phyloP scores from a whole-genome alignment of 1,284 basidiomycete species.

The Tylopilus sp. region DNA sequence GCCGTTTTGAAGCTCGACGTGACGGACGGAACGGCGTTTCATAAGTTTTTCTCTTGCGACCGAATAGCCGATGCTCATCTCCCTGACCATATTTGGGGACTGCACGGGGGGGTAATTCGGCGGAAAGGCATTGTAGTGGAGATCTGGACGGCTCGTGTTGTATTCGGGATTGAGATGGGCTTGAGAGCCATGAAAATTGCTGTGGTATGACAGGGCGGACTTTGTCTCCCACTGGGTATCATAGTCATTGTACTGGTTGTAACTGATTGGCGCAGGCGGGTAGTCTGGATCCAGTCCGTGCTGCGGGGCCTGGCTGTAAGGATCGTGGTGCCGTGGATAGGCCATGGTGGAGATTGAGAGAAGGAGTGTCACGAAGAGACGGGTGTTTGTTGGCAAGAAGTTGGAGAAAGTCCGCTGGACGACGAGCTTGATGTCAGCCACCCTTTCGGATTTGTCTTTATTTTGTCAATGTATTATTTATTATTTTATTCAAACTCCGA shows the following conservation, averaged over 20 bases:
- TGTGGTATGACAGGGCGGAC: slow-evolving; percentile 61
- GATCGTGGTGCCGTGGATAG: slow-evolving; percentile 47
- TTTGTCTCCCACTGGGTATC: slow-evolving; percentile 61
- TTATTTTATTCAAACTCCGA: slow-evolving; percentile 20
- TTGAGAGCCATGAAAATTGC: slow-evolving; percentile 61
- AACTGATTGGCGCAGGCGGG: slow-evolving; percentile 23
- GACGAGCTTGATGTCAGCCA: not conserved
- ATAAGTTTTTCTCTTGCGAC: slow-evolving; percentile 70
- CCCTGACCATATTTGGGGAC: slow-evolving; percentile 45
- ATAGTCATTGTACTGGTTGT: slow-evolving; percentile 37
- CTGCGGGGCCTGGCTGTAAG: slow-evolving; percentile 30
- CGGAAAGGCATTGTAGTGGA: slow-evolving; percentile 40
- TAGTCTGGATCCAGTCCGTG: slow-evolving; percentile 39
- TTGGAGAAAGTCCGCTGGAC: slow-evolving; percentile 19
- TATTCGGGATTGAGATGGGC: slow-evolving; percentile 62
- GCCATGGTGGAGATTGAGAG: slow-evolving; percentile 41
- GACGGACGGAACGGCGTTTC: slow-evolving; percentile 73
- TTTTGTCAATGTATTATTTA: too few species aligned
- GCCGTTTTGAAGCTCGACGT: slow-evolving; percentile 78
- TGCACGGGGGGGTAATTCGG: slow-evolving; percentile 53
- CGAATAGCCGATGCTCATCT: slow-evolving; percentile 60
- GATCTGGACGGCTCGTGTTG: slow-evolving; percentile 51
- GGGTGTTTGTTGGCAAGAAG: not conserved
- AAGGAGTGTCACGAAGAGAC: not conserved
- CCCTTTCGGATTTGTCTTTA: too few species aligned